phyloP scores from a whole-genome alignment of 257 asterid species.

The Voacanga thouarsii region DNA sequence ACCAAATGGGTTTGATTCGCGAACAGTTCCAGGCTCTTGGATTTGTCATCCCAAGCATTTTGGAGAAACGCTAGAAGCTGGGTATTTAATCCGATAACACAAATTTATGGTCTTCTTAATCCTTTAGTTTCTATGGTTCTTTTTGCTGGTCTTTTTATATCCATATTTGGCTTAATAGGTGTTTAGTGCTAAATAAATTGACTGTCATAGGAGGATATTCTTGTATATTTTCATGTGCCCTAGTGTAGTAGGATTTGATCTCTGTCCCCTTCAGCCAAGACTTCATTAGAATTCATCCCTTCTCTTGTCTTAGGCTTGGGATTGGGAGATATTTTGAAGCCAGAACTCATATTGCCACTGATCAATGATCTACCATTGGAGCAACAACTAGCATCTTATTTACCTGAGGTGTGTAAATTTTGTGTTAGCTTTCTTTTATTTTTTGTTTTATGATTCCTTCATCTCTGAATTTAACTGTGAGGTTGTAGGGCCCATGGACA shows the following conservation, averaged over 20 bases:
- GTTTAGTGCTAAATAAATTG: not conserved
- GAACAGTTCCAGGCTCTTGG: not conserved
- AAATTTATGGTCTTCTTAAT: no score
- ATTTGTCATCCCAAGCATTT: not conserved
- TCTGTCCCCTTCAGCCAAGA: not conserved
- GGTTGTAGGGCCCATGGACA: conserved; percentile 75
- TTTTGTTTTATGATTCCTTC: conserved; percentile 16
- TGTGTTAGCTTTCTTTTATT: conserved; percentile 12
- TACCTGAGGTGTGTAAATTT: conserved; percentile 67
- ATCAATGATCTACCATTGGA: conserved; percentile 61
- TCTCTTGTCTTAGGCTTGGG: conserved; percentile 61
- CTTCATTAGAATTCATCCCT: conserved; percentile 10
- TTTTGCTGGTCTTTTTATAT: not conserved
- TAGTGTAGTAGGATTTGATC: not conserved
- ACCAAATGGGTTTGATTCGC: not conserved
- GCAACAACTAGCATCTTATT: conserved; percentile 61
- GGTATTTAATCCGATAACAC: not conserved
- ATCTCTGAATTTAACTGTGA: conserved; percentile 15
- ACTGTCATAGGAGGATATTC: not conserved
- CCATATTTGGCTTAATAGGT: not conserved
- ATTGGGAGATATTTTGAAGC: conserved; percentile 90
- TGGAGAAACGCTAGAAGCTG: not conserved
- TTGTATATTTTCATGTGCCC: not conserved
- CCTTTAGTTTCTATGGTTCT: not conserved
- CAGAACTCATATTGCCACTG: conserved; percentile 67